Base-by-base conservation (phyloP, 2,329 filamentous ascomycete species). In the Periconia digitata region DNA sequence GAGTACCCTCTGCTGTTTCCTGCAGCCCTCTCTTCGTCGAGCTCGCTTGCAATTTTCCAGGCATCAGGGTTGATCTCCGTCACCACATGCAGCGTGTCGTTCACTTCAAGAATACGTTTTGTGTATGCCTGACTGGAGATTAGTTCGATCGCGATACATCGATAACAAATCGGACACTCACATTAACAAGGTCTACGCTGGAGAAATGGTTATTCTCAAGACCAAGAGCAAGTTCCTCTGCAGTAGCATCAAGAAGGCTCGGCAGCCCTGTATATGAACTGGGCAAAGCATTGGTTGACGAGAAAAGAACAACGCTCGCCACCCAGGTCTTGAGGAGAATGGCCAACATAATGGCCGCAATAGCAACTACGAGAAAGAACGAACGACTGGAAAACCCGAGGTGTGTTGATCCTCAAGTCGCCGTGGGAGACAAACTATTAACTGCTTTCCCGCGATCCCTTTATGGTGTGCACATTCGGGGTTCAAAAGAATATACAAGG, bases 41-140 rank as follows among this genome's bases (percentile, higher is more conserved):
- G 63, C 38, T 70, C 56, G 27, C 64, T 64, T 3, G 80, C 80
- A 37, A 82, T 81, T 0, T 63, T 51, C 44, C 75, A 56, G 4
- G 79, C 79, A 66, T 83, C 79, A 3, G 79, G 80, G 47, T 83
- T 83, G 51, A 83, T 59, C 57, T 83, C 79, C 0, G 77, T 75
- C 10, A 83, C 79, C 51, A 74, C 72, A 53, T 78, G 76, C 13
- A 83, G 60, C 0, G 74, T 78, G 16, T 63, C 61, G 58, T 84
- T 83, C 57, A 83, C 76, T 58, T 83, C 74, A 6, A 70, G 51
- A 40, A 81, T 82, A 16, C 79, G 74, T 23, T 66, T 69, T 13
- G 74, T 70, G 58, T 84, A 84, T 4, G 79, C 76, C 71, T 79
- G 17, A 3, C 8, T 22, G 18, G 3, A 15, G 41, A 23, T 44